phyloP scores from a whole-genome alignment of 176 grass and related monocot genomes.

The Bolboschoenus planiculmis region DNA sequence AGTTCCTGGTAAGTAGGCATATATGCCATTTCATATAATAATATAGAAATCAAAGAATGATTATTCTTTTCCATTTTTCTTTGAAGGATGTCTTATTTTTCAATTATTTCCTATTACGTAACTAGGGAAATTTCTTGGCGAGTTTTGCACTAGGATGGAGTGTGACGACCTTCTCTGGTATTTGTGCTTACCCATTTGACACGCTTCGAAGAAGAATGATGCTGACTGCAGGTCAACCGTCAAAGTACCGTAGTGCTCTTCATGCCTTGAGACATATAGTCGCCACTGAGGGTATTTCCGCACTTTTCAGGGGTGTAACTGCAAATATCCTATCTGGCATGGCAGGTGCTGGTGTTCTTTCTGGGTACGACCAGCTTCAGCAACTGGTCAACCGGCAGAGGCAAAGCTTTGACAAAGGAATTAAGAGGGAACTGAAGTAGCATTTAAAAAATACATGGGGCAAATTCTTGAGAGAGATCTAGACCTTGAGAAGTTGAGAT shows the following conservation, averaged over 20 bases:
- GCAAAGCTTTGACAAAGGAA: slow-evolving; percentile 38
- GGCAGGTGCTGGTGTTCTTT: slow-evolving; percentile 86
- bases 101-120: not conserved
- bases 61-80: not conserved
- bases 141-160: slow-evolving; percentile 85
- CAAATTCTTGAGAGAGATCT: slow-evolving; percentile 16
- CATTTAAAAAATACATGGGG: not conserved
- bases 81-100: not conserved
- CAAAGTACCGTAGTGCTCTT: slow-evolving; percentile 58
- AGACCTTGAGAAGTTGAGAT: too few relatives aligned
- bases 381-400: slow-evolving; percentile 37
- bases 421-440: slow-evolving; percentile 50
- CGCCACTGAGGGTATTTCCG: slow-evolving; percentile 53
- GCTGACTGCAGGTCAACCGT: slow-evolving; percentile 66
- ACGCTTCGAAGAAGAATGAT: slow-evolving; percentile 93
- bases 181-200: slow-evolving; percentile 81
- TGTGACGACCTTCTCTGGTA: slow-evolving; percentile 84
- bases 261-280: slow-evolving; percentile 72
- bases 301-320: slow-evolving; percentile 63
- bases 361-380: slow-evolving; percentile 75
- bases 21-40: not conserved
- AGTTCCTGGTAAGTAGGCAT: not conserved
- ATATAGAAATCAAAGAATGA: not conserved
- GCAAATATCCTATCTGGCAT: slow-evolving; percentile 88
- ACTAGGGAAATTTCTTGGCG: slow-evolving; percentile 77